Evolutionary conservation across 176 grass and related monocot genomes (phyloP).

Genomic region (Luzula sylvatica): DNA sequence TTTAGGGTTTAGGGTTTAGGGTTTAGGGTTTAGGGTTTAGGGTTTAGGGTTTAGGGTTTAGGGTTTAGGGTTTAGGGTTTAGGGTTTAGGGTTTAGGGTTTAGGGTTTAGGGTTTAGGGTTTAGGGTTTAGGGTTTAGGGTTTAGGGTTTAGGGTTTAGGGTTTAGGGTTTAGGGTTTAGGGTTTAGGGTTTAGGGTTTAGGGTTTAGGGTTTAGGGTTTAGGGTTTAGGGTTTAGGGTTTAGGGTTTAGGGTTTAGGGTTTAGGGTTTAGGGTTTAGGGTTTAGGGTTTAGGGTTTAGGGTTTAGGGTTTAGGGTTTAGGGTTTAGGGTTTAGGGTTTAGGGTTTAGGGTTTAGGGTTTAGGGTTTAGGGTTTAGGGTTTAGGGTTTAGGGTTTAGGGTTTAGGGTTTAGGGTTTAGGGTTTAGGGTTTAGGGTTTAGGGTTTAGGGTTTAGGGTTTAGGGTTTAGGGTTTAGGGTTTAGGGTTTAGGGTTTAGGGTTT

Average conservation of each 20-base stretch:
- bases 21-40: no score
- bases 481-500: not conserved
- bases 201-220: not conserved
- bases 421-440: not conserved
- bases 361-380: not conserved
- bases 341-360: constrained; percentile 3
- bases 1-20: no score
- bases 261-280: not conserved
- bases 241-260: not conserved
- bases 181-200: not conserved
- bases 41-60: no score
- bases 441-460: not conserved
- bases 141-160: no score
- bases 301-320: not conserved
- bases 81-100: no score
- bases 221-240: not conserved
- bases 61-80: no score
- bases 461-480: not conserved
- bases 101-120: no score
- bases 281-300: not conserved
- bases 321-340: not conserved
- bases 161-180: no score
- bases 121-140: no score
- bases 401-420: not conserved
- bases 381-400: not conserved